Evolutionary conservation across 345 rosid species (phyloP), one percentile per base, ranked within the genome.

Genomic region (Aquilaria yunnanensis): DNA sequence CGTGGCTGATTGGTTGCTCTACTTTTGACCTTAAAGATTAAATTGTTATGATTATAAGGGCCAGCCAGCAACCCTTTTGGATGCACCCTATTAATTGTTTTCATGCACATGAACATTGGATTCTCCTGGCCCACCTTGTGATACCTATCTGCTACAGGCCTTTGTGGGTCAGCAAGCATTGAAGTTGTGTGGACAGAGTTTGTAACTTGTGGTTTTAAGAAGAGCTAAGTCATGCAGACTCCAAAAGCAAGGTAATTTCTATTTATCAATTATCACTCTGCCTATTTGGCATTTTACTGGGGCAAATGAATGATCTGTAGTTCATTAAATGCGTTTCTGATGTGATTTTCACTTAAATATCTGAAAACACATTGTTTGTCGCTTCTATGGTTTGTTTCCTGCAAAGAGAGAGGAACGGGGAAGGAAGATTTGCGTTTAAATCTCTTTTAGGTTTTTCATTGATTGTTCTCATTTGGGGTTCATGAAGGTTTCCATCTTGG

Each of bases 191-290:
- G 75, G 78, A 62, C 54, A 62, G 59, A 63, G 72, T 37, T 37
- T 37, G 8, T 9, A 23, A 37, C 43, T 37, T 37, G 43, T 37
- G 43, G 59, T 56, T 70, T 74, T 37, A 65, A 75, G 75, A 69
- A 51, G 59, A 61, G 63, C 61, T 59, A 71, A 77, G 79, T 73
- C 73, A 92, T 92, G 98, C 98, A 89, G 89, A 79, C 92, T 70
- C 88, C 88, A 67, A 92, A 86, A 77, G 76, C 81, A 71, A 89
- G 96, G 98, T 89, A 83, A 81, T 58, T 63, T 71, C 23, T 23
- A 23, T 23, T 23, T 23, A 23, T 16, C 70, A 68, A 47, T 5
- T 5, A 37, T 63, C 61, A 66, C 59, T 63, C 67, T 68, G 57
- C 64, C 63, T 63, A 59, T 61, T 67, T 59, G 2, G 32, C 9